These are phyloP conservation scores for Sideroxylon spinosum DNA, from an alignment of 179 eudicot genomes.

Conservation along the genomic window DNA sequence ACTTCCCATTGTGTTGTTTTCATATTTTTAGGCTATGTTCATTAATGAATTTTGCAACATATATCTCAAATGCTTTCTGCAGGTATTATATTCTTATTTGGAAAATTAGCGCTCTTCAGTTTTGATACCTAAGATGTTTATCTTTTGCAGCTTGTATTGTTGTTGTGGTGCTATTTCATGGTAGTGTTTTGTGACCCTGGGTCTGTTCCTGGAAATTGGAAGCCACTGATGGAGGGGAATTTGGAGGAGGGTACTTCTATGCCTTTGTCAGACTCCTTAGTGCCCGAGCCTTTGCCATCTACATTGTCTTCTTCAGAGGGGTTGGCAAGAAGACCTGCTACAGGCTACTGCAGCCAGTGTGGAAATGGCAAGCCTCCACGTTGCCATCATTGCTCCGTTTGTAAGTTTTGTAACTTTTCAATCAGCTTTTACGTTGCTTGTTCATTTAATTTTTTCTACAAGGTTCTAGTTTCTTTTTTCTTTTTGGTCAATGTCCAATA, in stretches of 20 bases:
- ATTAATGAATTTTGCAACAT: not conserved
- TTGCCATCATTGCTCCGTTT: conserved; percentile 94
- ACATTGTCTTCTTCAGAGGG: conserved; percentile 44
- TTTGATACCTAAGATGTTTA: conserved; percentile 2
- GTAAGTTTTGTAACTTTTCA: conserved; percentile 38
- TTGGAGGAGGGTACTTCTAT: conserved; percentile 48
- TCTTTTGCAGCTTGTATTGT: conserved; percentile 69
- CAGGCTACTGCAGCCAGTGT: conserved; percentile 59
- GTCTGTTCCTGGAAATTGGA: conserved; percentile 87
- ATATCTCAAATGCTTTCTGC: not conserved
- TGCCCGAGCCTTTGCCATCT: conserved; percentile 29
- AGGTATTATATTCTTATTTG: not conserved
- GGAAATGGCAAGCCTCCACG: conserved; percentile 89
- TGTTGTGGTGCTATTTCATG: conserved; percentile 85
- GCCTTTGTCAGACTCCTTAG: conserved; percentile 26
- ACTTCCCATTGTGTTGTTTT: too few relatives aligned
- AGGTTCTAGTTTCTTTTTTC: not conserved
- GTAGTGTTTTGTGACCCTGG: conserved; percentile 87
- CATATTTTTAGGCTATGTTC: too few relatives aligned
- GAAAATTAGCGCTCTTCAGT: not conserved
- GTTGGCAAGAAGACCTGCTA: conserved; percentile 38
- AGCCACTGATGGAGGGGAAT: conserved; percentile 37
- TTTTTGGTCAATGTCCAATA: not conserved
- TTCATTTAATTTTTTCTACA: not conserved
- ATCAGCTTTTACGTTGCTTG: not conserved